Percentiles rank a stretch among this genome's conserved stretches.
Evolutionary conservation across 495 filamentous ascomycete genomes (phyloP).

Genomic region (Aspergillus leporis): DNA sequence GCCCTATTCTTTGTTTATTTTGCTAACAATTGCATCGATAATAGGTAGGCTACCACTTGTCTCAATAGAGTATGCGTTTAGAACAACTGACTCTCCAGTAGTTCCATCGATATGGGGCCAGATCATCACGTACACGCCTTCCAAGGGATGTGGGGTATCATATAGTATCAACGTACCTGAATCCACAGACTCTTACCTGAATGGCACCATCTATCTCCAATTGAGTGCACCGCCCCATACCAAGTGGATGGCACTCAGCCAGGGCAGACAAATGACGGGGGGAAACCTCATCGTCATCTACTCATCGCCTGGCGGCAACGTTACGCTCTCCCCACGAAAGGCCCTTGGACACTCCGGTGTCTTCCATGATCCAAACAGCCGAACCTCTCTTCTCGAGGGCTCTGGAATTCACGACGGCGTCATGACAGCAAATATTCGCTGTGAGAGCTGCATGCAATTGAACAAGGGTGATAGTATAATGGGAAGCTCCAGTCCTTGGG

Average conservation of each 20-base stretch:
- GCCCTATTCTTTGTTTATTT: not conserved
- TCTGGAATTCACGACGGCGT: slow-evolving; percentile 51
- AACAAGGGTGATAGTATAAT: slow-evolving; percentile 53
- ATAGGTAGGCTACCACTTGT: not conserved
- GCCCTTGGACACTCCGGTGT: slow-evolving; percentile 52
- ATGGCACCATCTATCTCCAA: slow-evolving; percentile 56
- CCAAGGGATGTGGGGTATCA: slow-evolving; percentile 18
- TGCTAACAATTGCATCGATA: not conserved
- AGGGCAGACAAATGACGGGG: slow-evolving; percentile 55
- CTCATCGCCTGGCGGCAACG: slow-evolving; percentile 52
- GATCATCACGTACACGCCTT: slow-evolving; percentile 22
- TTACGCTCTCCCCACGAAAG: slow-evolving; percentile 59
- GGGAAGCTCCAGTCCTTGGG: slow-evolving; percentile 50
- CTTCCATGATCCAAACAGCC: slow-evolving; percentile 41
- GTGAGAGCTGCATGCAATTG: slow-evolving; percentile 51
- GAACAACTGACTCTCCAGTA: not conserved
- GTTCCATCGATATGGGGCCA: slow-evolving; percentile 8
- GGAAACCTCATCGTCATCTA: slow-evolving; percentile 68
- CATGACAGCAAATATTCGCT: slow-evolving; percentile 63
- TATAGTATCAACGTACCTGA: slow-evolving; percentile 29
- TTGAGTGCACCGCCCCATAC: slow-evolving; percentile 55
- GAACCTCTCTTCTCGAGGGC: slow-evolving; percentile 55
- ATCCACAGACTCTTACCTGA: slow-evolving; percentile 13
- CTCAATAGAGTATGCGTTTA: not conserved
- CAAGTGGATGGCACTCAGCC: slow-evolving; percentile 62